Base-by-base conservation (phyloP, 345 rosid genomes). In the Populus ilicifolia region DNA sequence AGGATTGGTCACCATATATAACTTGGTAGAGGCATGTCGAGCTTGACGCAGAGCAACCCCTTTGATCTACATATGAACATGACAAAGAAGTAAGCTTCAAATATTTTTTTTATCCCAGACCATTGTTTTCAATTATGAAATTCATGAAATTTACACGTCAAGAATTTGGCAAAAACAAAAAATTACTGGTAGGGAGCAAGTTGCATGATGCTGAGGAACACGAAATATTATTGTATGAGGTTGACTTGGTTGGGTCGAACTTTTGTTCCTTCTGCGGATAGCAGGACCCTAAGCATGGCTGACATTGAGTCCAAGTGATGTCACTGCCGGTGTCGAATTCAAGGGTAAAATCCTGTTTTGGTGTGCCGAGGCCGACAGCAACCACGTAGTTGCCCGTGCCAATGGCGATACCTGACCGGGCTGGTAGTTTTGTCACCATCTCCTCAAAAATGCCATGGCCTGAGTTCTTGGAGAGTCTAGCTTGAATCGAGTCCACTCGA, bases 311-410 rank as follows among this genome's bases (percentile, higher is more conserved):
- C 86, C 84, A 80, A 2, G 86, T 74, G n/a, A 75, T 1, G 68
- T 20, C 75, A 12, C 84, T 84, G 33, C 84, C 82, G 4, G 86
- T 80, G 75, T 84, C 86, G 0, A 83, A 78, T 20, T 78, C 8
- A 30, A 78, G 59, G 16, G 63, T 25, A 48, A 81, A 59, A n/a
- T 75, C 77, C 2, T 41, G 35, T 2, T 23, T 41, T 1, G 84
- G 86, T 25, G 84, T 84, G 41, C 86, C 84, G 1, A 84, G 30
- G 17, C 75, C 81, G 0, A 80, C 63, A 1, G 76, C 71, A 21
- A 75, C 81, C 36, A 46, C 70, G 5, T 38, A 79, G 18, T 33
- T 33, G 36, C 36, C 36, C 0, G 36, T 33, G 36, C 36, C 36
- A 5, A 33, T 0, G 36, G 36, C 36, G 5, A 33, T 33, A 33